phyloP scores from a whole-genome alignment of 148 eudicot species.

The Nyssa sinensis region DNA sequence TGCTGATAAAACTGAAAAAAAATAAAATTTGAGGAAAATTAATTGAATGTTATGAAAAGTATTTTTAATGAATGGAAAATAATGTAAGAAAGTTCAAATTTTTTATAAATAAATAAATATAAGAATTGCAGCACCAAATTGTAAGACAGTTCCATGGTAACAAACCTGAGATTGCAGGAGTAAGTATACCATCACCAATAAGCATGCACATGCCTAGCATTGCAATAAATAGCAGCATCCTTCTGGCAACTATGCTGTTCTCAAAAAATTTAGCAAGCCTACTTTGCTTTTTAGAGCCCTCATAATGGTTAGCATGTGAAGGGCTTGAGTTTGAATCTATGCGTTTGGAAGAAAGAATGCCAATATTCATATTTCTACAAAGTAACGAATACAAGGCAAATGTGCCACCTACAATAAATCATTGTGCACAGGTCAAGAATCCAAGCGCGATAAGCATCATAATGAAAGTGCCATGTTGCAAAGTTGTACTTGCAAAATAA shows the following conservation, averaged over 20 bases:
- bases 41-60: slow-evolving; percentile 5
- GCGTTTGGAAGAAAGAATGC: slow-evolving; percentile 39
- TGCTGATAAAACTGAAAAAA: slow-evolving; percentile 60
- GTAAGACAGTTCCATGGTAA: neutral
- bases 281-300: slow-evolving; percentile 31
- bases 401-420: slow-evolving; percentile 57
- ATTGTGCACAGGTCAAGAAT: slow-evolving; percentile 7
- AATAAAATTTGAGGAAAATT: neutral
- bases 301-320: slow-evolving; percentile 19
- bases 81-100: neutral
- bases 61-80: neutral
- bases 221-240: slow-evolving; percentile 60
- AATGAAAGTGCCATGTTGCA: neutral
- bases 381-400: slow-evolving; percentile 67
- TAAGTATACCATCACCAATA: slow-evolving; percentile 74
- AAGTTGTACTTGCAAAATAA: neutral
- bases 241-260: slow-evolving; percentile 52
- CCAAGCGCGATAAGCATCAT: neutral
- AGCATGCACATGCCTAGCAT: slow-evolving; percentile 80
- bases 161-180: slow-evolving; percentile 78
- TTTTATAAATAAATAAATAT: no score
- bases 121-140: neutral
- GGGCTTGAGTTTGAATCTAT: slow-evolving; percentile 16
- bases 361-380: slow-evolving; percentile 58
- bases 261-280: slow-evolving; percentile 47